Evolutionary conservation across 106 monocot genomes (phyloP).

Genomic region (Apostasia shenzhenica): DNA sequence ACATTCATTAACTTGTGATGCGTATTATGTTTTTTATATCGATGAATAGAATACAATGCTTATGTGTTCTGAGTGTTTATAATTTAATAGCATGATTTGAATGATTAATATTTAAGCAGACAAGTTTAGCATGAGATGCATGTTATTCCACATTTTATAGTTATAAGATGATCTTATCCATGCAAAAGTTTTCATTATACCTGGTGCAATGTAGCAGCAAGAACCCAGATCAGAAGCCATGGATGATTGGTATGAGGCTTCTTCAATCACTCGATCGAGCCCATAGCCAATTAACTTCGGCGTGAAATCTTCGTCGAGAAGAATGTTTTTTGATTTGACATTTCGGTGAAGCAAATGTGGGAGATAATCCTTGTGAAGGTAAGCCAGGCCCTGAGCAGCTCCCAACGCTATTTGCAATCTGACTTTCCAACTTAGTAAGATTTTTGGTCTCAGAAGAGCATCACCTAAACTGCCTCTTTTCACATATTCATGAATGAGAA

Average conservation of each 20-base stretch:
- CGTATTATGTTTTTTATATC: too few species aligned
- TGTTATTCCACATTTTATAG: too few species aligned
- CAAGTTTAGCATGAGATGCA: too few species aligned
- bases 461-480: constrained; percentile 56
- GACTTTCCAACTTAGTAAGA: constrained; percentile 28
- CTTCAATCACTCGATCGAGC: constrained; percentile 47
- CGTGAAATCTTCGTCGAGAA: constrained; percentile 47
- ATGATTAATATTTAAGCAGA: too few species aligned
- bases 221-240: constrained; percentile 40
- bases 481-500: constrained; percentile 43
- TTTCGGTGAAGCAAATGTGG: constrained; percentile 48
- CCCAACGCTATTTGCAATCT: constrained; percentile 53
- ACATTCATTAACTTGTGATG: too few species aligned
- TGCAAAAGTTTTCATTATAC: constrained; percentile 14
- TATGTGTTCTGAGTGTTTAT: too few species aligned
- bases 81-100: too few species aligned
- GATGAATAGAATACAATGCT: too few species aligned
- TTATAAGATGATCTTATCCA: too few species aligned
- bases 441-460: constrained; percentile 14
- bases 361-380: constrained; percentile 58
- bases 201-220: constrained; percentile 62
- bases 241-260: constrained; percentile 24
- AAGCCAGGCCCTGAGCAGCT: constrained; percentile 42
- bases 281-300: constrained; percentile 46
- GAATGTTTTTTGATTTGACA: constrained; percentile 54